Evolutionary conservation across 306 rosid species (phyloP).

Genomic region (Fagus sylvatica): DNA sequence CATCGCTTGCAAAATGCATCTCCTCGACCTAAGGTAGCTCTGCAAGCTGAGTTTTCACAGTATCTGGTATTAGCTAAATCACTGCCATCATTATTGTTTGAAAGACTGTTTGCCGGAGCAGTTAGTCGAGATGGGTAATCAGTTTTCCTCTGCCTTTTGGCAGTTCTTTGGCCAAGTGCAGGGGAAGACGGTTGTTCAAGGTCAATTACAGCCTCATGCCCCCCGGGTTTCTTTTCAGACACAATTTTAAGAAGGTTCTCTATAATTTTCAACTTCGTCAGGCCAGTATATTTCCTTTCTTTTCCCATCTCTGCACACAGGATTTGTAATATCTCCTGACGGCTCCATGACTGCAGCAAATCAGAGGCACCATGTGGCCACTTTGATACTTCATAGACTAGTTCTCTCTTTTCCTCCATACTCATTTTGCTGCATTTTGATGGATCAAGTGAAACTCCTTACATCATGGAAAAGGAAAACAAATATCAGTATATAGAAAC

Average conservation of each 20-base stretch:
- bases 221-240: slow-evolving; percentile 76
- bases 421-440: slow-evolving; percentile 65
- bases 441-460: slow-evolving; percentile 60
- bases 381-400: slow-evolving; percentile 80
- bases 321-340: slow-evolving; percentile 90
- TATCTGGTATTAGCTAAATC: slow-evolving; percentile 33
- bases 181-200: slow-evolving; percentile 59
- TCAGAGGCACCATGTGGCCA: slow-evolving; percentile 79
- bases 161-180: slow-evolving; percentile 57
- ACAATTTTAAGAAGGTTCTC: slow-evolving; percentile 88
- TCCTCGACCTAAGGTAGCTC: slow-evolving; percentile 61
- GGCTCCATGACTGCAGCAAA: slow-evolving; percentile 90
- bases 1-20: slow-evolving; percentile 89
- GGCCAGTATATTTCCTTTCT: slow-evolving; percentile 96
- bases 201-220: slow-evolving; percentile 41
- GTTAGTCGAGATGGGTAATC: slow-evolving; percentile 73
- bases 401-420: slow-evolving; percentile 83
- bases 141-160: slow-evolving; percentile 86
- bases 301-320: slow-evolving; percentile 98
- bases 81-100: slow-evolving; percentile 38
- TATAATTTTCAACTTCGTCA: slow-evolving; percentile 89
- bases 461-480: slow-evolving; percentile 23
- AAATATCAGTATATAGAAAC: slow-evolving; percentile 19
- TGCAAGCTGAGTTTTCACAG: slow-evolving; percentile 96
- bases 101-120: slow-evolving; percentile 44